Evolutionary conservation across 2,329 filamentous ascomycete species (phyloP).

Genomic region (Monosporascus sp.): DNA sequence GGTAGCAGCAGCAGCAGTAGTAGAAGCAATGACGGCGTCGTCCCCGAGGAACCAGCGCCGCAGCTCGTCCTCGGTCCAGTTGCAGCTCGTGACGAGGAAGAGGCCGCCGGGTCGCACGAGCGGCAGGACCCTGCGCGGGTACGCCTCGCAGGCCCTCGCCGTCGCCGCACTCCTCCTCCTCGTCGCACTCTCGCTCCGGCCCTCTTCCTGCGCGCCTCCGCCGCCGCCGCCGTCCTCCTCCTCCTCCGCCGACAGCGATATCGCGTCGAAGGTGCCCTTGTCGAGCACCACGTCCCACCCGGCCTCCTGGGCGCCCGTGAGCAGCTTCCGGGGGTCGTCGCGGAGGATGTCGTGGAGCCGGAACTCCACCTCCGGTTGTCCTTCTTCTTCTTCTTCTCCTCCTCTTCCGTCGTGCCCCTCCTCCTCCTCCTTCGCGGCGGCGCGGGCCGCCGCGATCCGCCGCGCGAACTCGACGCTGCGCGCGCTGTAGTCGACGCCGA

Average conservation of each 20-base stretch:
- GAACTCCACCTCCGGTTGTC: conserved; percentile 36
- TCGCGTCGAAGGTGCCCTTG: conserved; percentile 96
- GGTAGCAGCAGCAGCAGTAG: too few relatives aligned
- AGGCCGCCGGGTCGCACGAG: conserved; percentile 68
- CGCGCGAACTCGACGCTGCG: conserved; percentile 69
- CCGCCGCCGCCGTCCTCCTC: neutral
- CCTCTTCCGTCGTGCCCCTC: conserved; percentile 15
- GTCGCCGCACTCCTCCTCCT: neutral
- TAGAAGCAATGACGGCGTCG: neutral
- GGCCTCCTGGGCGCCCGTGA: conserved; percentile 12
- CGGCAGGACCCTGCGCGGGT: conserved; percentile 60
- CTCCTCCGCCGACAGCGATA: conserved; percentile 63
- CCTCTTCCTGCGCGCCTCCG: conserved; percentile 37
- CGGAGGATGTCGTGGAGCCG: conserved; percentile 59
- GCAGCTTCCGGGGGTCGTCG: conserved; percentile 31
- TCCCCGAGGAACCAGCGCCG: conserved; percentile 63
- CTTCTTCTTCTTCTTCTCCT: neutral
- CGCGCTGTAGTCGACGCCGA: conserved; percentile 84
- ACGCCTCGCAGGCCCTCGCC: conserved; percentile 60
- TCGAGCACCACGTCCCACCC: conserved; percentile 93
- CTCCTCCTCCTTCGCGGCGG: conserved; percentile 14
- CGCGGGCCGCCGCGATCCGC: conserved; percentile 46
- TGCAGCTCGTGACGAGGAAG: conserved; percentile 89
- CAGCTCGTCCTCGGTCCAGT: conserved; percentile 93
- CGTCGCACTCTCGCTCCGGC: conserved; percentile 31